Conservation (phyloP, 257 asterid species). For the Salvia splendens region DNA sequence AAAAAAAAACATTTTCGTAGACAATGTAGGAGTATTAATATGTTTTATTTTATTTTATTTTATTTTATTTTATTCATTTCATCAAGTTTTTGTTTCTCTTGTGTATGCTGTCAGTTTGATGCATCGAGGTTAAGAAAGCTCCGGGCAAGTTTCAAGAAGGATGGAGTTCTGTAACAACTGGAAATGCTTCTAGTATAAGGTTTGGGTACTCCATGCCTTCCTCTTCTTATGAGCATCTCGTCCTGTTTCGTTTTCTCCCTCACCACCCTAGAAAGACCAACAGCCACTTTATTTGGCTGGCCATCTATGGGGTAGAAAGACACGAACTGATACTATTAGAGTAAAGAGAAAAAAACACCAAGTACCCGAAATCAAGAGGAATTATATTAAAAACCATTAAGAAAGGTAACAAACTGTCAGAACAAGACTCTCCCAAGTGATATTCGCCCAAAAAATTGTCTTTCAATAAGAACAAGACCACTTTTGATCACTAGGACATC, state of each 20-base stretch:
- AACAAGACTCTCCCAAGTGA: no score
- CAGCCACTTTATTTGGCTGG: background rate
- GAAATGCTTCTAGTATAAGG: constrained; percentile 97
- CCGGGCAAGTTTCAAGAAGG: constrained; percentile 75
- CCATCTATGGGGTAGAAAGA: background rate
- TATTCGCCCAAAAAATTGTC: no score
- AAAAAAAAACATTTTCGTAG: no score
- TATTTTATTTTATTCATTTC: background rate
- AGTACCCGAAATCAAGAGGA: no score
- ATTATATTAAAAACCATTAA: no score
- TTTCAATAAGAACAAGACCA: no score
- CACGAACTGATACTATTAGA: no score
- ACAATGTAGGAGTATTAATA: no score
- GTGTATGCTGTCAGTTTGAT: constrained; percentile 64
- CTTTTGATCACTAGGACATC: no score
- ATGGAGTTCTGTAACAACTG: constrained; percentile 94
- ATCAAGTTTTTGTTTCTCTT: constrained; percentile 8
- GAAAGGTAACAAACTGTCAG: no score
- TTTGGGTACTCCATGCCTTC: constrained; percentile 35
- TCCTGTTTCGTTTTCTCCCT: background rate
- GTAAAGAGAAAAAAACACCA: no score
- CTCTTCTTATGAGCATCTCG: constrained; percentile 18
- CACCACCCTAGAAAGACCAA: constrained; percentile 1
- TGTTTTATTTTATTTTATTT: no score
- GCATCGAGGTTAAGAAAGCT: constrained; percentile 78